phyloP scores from a whole-genome alignment of 2,329 filamentous ascomycete genomes.

The Onygena corvina region DNA sequence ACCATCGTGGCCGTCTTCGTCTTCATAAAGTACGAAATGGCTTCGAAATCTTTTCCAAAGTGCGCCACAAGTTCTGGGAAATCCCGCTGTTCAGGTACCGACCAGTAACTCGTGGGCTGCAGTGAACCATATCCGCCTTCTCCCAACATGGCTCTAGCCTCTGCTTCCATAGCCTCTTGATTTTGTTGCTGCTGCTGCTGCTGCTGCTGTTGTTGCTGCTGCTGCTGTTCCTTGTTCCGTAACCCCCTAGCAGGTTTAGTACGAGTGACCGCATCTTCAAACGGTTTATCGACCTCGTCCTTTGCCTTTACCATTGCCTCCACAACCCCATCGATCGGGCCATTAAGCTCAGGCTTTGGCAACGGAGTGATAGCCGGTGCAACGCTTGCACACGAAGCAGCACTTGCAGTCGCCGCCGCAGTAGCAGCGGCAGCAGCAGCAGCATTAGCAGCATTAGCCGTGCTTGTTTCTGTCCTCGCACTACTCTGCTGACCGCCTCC shows the following conservation, averaged over 20 bases:
- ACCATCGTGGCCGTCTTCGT: conserved; percentile 43
- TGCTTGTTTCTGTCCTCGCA: conserved; percentile 13
- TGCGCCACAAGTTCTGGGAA: conserved; percentile 36
- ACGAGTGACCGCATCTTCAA: conserved; percentile 7
- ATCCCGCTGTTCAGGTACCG: conserved; percentile 39
- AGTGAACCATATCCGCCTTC: conserved; percentile 26
- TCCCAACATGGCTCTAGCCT: background rate
- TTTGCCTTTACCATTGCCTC: conserved; percentile 12
- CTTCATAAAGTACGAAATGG: conserved; percentile 40
- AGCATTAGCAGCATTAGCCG: conserved; percentile 15
- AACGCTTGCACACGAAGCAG: background rate
- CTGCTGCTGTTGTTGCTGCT: conserved; percentile 13
- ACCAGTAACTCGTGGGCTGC: conserved; percentile 42
- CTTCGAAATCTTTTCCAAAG: conserved; percentile 39
- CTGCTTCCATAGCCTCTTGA: conserved; percentile 17
- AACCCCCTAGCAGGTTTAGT: conserved; percentile 7
- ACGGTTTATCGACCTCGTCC: conserved; percentile 12
- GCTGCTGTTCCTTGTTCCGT: conserved; percentile 21
- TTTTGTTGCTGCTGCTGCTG: background rate
- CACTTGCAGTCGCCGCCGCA: background rate
- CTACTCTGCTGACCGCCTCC: conserved; percentile 19
- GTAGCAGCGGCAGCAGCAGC: conserved; percentile 15
- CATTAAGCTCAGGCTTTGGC: conserved; percentile 22
- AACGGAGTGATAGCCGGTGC: conserved; percentile 14
- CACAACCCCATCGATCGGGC: conserved; percentile 17